Evolutionary conservation across 2,329 filamentous ascomycete genomes (phyloP), one percentile per base, ranked within the genome.

Genomic region (Colletotrichum musae): DNA sequence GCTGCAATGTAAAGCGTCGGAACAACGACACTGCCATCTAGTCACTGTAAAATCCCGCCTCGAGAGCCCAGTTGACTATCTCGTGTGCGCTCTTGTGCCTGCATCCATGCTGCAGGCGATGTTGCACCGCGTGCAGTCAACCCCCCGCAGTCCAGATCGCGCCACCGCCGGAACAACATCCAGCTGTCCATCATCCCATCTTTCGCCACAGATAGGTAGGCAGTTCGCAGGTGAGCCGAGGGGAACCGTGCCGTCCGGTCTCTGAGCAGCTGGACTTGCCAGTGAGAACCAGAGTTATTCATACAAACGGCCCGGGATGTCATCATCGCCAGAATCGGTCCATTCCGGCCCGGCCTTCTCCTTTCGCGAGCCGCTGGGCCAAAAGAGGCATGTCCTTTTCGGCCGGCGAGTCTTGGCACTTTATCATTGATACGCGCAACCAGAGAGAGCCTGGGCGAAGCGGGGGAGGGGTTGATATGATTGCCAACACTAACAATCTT

Each of bases 391-490:
- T 64, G 52, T 43, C 36, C 59, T 63, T 43, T 16, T 39, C 28
- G 45, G 45, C 47, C 36, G 51, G 36, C 10, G 12, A 45, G 24
- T 15, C 64, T 58, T 68, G 65, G 59, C 65, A 24, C 21, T 2
- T 24, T 24, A 24, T 24, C 21, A 43, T 45, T 39, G 21, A 18
- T 43, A 21, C 9, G 24, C 41, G 54, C 39, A 56, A 54, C 43
- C 61, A 58, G 32, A 21, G 32, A 41, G 32, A 41, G 21, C n/a
- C 53, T 68, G 39, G 59, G 65, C 59, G 53, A 64, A 68, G 64
- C 64, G 52, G 59, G 51, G 59, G 45, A 43, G 26, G 24, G 28
- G 28, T 39, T 12, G 53, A 15, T n/a, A 41, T 15, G 51, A 26
- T 56, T 18, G 26, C 7, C 51, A 50, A n/a, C 45, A 36, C 58